These are phyloP conservation scores for Xerocomellus intermedius DNA, from an alignment of 768 basidiomycete species.

Conservation along the genomic window DNA sequence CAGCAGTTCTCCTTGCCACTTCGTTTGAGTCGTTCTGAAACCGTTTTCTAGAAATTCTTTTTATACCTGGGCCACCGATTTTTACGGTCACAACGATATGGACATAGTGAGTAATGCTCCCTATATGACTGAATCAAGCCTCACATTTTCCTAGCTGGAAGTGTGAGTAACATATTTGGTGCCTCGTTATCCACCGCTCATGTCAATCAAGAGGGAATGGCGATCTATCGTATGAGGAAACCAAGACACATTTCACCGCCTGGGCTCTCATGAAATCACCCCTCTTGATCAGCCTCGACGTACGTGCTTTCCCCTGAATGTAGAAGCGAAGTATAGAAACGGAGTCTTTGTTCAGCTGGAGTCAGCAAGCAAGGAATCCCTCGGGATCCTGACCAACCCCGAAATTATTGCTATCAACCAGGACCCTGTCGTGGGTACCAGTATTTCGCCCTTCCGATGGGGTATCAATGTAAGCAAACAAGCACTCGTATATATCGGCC, in stretches of 20 bases:
- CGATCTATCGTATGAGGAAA: conserved; percentile 57
- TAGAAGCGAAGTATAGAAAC: conserved; percentile 1
- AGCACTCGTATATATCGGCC: not conserved
- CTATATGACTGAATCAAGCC: conserved; percentile 1
- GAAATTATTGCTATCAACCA: conserved; percentile 72
- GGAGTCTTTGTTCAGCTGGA: conserved; percentile 40
- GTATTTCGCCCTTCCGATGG: conserved; percentile 68
- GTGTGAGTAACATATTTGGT: conserved; percentile 36
- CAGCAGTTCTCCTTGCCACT: not conserved
- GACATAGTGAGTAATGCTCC: conserved; percentile 49
- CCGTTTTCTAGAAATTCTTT: conserved; percentile 56
- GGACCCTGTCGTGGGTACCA: conserved; percentile 58
- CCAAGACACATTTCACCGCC: conserved; percentile 68
- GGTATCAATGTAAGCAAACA: conserved; percentile 53
- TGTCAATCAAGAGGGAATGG: conserved; percentile 54
- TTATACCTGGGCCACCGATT: conserved; percentile 58
- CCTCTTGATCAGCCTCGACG: conserved; percentile 59
- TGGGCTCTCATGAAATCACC: conserved; percentile 75
- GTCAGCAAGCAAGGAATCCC: conserved; percentile 45
- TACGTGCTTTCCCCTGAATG: conserved; percentile 27
- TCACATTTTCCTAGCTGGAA: conserved; percentile 44
- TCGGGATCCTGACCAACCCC: conserved; percentile 58
- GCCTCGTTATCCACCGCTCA: not conserved
- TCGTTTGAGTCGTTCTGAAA: not conserved
- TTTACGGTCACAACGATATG: conserved; percentile 67